These are phyloP conservation scores for Alternaria incomplexa DNA, from an alignment of 2,329 filamentous ascomycete species.

Conservation along the genomic window DNA sequence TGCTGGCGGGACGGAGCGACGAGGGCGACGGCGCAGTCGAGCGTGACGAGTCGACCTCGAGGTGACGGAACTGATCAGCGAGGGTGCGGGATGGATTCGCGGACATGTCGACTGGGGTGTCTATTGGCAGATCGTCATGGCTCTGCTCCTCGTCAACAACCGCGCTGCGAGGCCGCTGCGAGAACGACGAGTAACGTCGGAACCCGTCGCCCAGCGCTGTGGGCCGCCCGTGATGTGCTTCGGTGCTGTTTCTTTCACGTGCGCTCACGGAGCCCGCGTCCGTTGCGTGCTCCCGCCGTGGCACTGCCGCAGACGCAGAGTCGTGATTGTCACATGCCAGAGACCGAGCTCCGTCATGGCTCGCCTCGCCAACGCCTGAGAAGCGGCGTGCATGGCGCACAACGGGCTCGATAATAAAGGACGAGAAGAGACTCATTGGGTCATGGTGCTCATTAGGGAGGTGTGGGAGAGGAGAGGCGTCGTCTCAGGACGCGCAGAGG, in stretches of 20 bases:
- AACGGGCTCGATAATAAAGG: constrained; percentile 50
- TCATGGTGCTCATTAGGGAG: constrained; percentile 18
- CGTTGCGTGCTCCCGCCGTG: constrained; percentile 11
- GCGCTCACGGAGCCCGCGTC: constrained; percentile 10
- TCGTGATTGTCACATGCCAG: constrained; percentile 40
- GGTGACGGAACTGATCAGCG: constrained; percentile 34
- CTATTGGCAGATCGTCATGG: constrained; percentile 32
- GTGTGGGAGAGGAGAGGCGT: not conserved
- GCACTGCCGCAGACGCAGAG: constrained; percentile 2
- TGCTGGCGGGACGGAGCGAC: constrained; percentile 12
- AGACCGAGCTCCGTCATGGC: constrained; percentile 17
- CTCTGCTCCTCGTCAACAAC: constrained; percentile 30
- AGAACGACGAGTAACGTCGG: constrained; percentile 29
- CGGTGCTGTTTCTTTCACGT: constrained; percentile 8
- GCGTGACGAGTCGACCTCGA: constrained; percentile 30
- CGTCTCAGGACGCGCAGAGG: not conserved
- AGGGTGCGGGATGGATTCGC: constrained; percentile 38
- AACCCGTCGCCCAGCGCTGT: constrained; percentile 21
- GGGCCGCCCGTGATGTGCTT: constrained; percentile 11
- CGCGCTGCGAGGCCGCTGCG: constrained; percentile 30
- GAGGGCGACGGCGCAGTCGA: constrained; percentile 31
- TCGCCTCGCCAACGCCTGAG: constrained; percentile 33
- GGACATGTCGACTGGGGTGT: constrained; percentile 39
- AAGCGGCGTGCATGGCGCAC: constrained; percentile 49
- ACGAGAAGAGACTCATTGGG: constrained; percentile 50